Percentiles rank a stretch among this genome's conserved stretches.
Conservation (phyloP, 2,329 filamentous ascomycete genomes). For the Fusarium ambrosium region DNA sequence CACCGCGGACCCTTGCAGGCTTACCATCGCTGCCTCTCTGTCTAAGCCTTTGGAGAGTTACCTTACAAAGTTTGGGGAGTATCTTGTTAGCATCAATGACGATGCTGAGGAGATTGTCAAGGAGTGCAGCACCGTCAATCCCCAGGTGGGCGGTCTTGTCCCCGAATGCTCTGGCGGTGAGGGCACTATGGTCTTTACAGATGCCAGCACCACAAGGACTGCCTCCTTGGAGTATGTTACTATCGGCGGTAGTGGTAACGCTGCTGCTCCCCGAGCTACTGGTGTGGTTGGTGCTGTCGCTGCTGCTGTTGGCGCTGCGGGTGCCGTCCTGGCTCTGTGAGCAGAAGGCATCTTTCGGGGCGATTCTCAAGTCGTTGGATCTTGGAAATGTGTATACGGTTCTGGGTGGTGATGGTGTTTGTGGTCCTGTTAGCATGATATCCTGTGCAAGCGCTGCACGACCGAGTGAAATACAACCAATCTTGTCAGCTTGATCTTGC, state of each 20-base stretch:
- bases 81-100: background rate
- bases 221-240: conserved; percentile 12
- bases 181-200: conserved; percentile 25
- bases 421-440: background rate
- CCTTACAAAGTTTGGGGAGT: conserved; percentile 21
- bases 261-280: conserved; percentile 4
- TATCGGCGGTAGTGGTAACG: conserved; percentile 1
- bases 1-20: conserved; percentile 19
- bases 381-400: background rate
- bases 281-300: conserved; percentile 10
- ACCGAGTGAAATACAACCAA: background rate
- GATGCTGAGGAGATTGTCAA: conserved; percentile 11
- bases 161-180: background rate
- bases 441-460: background rate
- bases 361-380: background rate
- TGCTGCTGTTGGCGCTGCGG: conserved; percentile 23
- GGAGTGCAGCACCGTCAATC: conserved; percentile 19
- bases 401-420: background rate
- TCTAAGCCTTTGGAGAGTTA: conserved; percentile 26
- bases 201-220: conserved; percentile 23
- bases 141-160: background rate
- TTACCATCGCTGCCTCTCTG: conserved; percentile 23
- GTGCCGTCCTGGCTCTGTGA: background rate
- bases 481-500: background rate
- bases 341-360: background rate